Evolutionary conservation across 768 basidiomycete genomes (phyloP), one percentile per base, ranked within the genome.

Genomic region (Tricholoma hemisulphureum): DNA sequence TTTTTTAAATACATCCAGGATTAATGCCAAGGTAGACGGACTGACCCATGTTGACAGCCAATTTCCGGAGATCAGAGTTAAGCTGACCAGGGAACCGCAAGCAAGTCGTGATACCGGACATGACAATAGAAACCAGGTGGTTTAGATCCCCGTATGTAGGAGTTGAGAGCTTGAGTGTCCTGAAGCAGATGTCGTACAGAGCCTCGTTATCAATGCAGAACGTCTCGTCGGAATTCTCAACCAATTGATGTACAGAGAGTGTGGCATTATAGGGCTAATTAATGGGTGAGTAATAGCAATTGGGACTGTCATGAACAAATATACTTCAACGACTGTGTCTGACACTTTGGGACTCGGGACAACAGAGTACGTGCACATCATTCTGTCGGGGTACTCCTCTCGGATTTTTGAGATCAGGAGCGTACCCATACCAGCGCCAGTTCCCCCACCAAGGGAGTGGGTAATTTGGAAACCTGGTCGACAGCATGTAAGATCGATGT

Each of bases 181-280:
- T 85, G 86, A 97, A 95, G 78, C 95, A 98, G 70, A 99, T 99
- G 71, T 98, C 97, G 77, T 98, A 97, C 56, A 99, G 88, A 26
- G 96, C 97, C 75, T 98, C 96, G 74, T 98, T 98, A 73, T 98
- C 96, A 72, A 99, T 98, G 76, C 96, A 98, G 91, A 98, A 98
- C 16, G 97, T 98, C 78, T 97, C 95, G 70, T 98, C 96, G 32
- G 96, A 98, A 84, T 98, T 98, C 78, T 98, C 97, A 53, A 98
- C 97, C 41, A 98, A 87, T 77, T 98, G 97, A 74, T 98, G 96
- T 10, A 98, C 94, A 53, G 94, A 97, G 53, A 98, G 90, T 4
- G 95, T 97, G 31, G 96, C 97, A 74, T 98, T 98, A 84, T 98
- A 99, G 2, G 97, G 96, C 90, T 91, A 64, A 37, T 53, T 37